Conservation (phyloP, 306 rosid species). For the barrel medic (Medicago truncatula) region DNA sequence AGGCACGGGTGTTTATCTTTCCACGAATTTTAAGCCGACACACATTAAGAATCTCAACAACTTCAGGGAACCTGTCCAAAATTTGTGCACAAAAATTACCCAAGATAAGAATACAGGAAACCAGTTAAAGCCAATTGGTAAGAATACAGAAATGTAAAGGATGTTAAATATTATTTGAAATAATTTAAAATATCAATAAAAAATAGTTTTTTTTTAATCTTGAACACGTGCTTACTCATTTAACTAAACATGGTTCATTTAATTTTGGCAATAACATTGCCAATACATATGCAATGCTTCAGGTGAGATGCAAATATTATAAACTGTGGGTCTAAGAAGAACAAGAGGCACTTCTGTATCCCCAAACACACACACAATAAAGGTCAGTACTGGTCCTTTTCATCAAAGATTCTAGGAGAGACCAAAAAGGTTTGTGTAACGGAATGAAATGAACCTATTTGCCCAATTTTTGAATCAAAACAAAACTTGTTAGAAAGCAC, state of each 20-base stretch:
- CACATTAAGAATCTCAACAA: neutral
- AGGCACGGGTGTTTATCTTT: neutral
- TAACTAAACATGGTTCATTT: neutral
- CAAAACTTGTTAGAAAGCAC: neutral
- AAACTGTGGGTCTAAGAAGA: neutral
- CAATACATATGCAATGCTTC: neutral
- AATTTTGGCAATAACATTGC: neutral
- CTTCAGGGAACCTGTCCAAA: neutral
- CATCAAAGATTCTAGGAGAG: neutral
- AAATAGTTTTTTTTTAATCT: neutral
- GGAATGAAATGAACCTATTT: neutral
- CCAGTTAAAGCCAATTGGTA: neutral
- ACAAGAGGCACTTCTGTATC: too few relatives aligned
- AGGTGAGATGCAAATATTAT: neutral
- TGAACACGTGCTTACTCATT: neutral
- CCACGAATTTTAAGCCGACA: neutral
- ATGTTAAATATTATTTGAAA: too few relatives aligned
- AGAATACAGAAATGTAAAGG: too few relatives aligned
- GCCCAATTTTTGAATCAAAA: neutral
- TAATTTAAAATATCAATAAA: too few relatives aligned
- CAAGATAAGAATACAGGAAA: neutral
- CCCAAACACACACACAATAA: neutral
- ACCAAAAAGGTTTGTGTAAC: neutral
- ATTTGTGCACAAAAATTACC: neutral
- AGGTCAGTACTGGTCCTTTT: neutral